Evolutionary conservation across 2,329 filamentous ascomycete species (phyloP), one percentile per base, ranked within the genome.

Genomic region (Fusarium robinianum): DNA sequence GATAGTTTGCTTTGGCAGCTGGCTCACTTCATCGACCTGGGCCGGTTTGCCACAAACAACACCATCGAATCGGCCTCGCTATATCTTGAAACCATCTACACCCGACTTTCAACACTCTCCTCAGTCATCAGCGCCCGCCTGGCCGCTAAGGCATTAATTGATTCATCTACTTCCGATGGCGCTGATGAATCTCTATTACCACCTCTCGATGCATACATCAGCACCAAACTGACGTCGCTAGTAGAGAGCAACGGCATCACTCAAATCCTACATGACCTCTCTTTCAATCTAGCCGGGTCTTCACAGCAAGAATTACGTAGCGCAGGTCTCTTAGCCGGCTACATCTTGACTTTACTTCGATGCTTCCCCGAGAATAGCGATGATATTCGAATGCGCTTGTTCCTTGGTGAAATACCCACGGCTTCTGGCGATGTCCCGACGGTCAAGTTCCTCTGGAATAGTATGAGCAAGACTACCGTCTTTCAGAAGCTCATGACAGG

Each of bases 301-400:
- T 63, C 61, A 23, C 55, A 33, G 6, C 58, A 64, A 26, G 61
- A 66, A 8, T 58, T 64, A n/a, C 59, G 64, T 14, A 63, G 62
- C 5, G 63, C 88, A 3, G 87, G 85, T 55, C 72, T 89, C 9
- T 74, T 96, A 25, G 90, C 92, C 9, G 89, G 87, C 18, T 97
- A 96, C 63, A 89, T 90, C 3, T 74, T 97, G 25, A 91, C 88
- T 1, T 72, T 99, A 3, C 73, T 97, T 4, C 82, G 88, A 46
- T 91, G 90, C 58, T 97, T 97, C 55, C 90, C 92, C 7, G 73
- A 77, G 6, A 79, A 83, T 46, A 85, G 84, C 4, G 91, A 96
- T 61, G 90, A 96, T 46, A 95, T 96, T 48, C 85, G 91, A 15
- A 95, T 97, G 89, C 92, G 90, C 72, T 74, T 97, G 1, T 97